Base-by-base conservation (phyloP, 805 yeast species). In the Starmerella geochares region DNA sequence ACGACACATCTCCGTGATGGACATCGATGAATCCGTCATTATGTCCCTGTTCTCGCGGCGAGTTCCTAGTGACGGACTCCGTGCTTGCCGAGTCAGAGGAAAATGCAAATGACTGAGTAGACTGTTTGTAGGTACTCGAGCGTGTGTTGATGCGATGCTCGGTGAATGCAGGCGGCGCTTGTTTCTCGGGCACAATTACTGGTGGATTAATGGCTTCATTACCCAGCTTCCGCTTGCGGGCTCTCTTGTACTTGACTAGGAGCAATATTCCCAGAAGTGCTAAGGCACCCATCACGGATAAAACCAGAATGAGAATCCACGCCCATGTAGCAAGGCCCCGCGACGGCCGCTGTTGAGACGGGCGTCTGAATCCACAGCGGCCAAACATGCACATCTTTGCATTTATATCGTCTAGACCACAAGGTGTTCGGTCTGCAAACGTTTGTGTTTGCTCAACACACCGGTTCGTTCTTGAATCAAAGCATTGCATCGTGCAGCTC, bases 351-450 rank as follows among this genome's bases (percentile, higher is more conserved):
- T 16, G 16, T 14, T 23, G 28, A n/a, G 25, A 19, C 8, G 29
- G 42, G 10, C 42, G 21, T 7, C n/a, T 14, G 20, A 13, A 23
- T 4, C 25, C 27, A 37, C 42, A 38, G 17, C 29, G n/a, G n/a
- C 25, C 28, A 7, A 13, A n/a, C 8, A 38, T 7, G 29, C 42
- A 38, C 5, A 38, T 10, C n/a, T 23, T 23, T 6, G 29, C 23
- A 14, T 8, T 6, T 6, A 20, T 4, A 4, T 3, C 24, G 17
- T 33, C 14, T 20, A n/a, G 14, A 6, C 46, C 40, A 23, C 52
- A 49, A 13, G 52, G 52, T 14, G 52, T 32, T n/a, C 49, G 24
- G 10, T 49, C 48, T 4, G 25, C 11, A 29, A 51, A 28, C 21
- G 42, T 13, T 2, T 32, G 17, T 23, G 19, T 31, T 4, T 4